A percentile compares a stretch with the other conserved stretches of the same genome.
phyloP scores from a whole-genome alignment of 176 grass and related monocot genomes.

The Oryza meridionalis region DNA sequence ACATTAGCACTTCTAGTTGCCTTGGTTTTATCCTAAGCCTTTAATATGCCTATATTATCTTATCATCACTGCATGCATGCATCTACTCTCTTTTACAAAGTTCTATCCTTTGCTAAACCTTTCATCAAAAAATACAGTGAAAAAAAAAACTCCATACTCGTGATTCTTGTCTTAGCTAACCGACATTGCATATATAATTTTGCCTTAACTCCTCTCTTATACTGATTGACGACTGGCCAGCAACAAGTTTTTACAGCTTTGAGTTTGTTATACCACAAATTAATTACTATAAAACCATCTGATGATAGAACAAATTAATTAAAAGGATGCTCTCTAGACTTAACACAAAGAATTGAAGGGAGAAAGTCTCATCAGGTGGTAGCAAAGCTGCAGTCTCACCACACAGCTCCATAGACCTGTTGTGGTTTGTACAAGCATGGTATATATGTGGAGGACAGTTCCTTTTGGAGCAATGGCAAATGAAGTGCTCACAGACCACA shows the following conservation, averaged over 20 bases:
- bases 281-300: neutral
- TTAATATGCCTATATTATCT: constrained; percentile 19
- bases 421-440: neutral
- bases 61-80: constrained; percentile 24
- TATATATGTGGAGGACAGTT: constrained; percentile 3
- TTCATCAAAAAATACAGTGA: constrained; percentile 22
- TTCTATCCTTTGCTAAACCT: constrained; percentile 31
- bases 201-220: neutral
- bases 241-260: neutral
- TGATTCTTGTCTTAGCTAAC: constrained; percentile 5
- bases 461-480: neutral
- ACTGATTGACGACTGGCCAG: constrained; percentile 9
- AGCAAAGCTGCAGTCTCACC: neutral
- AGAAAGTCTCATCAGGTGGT: constrained; percentile 1
- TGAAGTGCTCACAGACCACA: too few species aligned
- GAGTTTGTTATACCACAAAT: neutral
- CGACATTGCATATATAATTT: neutral
- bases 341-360: constrained; percentile 27
- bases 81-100: constrained; percentile 28
- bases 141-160: neutral
- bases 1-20: neutral
- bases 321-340: neutral
- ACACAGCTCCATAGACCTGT: constrained; percentile 1
- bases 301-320: neutral
- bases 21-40: constrained; percentile 23